Evolutionary conservation across 2,329 filamentous ascomycete species (phyloP), one percentile per base, ranked within the genome.

Genomic region (Lasiodiplodia sp.): DNA sequence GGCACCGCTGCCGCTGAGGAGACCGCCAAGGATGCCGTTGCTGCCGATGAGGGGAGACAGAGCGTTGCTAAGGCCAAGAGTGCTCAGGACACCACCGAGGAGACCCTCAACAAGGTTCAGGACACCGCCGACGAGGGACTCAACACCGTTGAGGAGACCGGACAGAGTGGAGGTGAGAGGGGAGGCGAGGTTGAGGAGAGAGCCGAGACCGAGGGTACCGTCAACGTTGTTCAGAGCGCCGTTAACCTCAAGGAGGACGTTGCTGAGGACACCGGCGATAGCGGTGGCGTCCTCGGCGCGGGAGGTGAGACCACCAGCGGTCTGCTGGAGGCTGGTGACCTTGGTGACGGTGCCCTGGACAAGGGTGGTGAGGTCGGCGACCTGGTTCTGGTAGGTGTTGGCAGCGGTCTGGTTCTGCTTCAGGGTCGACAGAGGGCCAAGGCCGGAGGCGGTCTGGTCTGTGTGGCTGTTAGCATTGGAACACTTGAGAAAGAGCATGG

Each of bases 241-340:
- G 65, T 56, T 58, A n/a, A 67, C 51, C 55, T 67, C 65, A 23
- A 67, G 65, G 21, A 67, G 28, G 40, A 67, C 34, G 55, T 67
- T 58, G 52, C 31, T 38, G 65, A 67, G 51, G 52, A 67, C 11
- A 23, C 53, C 65, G 25, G 65, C 65, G 40, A 67, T 21, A 31
- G 37, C 65, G 25, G 31, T 38, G 55, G 53, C 40, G 14, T 58
- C 65, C 8, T 25, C 52, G 28, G 38, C 53, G n/a, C 52, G 49
- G 34, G 58, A 18, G 16, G 21, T 16, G 28, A 52, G 60, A 28
- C 28, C 44, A 34, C 44, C 44, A 7, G 18, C 44, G 18, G 60
- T 52, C 31, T 52, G 44, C 44, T 31, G 21, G 38, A 60, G 25
- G 23, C 34, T 8, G 63, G 52, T 60, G 52, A 58, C 55, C 65